Percentiles rank a stretch among this genome's conserved stretches.
Evolutionary conservation across 129 eudicot genomes (phyloP).

Genomic region (Erigeron canadensis): DNA sequence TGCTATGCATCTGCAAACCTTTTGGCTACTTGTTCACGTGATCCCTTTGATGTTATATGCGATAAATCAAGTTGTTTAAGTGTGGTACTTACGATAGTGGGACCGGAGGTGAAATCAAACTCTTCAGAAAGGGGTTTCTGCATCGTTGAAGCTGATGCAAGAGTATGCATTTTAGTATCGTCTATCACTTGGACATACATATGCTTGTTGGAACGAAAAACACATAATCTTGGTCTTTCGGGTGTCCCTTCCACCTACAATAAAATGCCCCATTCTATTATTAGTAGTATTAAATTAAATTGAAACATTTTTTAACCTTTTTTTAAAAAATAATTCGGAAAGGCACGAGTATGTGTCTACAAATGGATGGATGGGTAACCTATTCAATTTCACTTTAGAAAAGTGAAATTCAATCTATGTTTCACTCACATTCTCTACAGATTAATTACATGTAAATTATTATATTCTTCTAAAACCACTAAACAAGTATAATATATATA

Average conservation of each 20-base stretch:
- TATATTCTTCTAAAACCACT: too few relatives aligned
- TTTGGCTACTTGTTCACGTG: neutral
- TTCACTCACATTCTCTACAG: too few relatives aligned
- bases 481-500: too few relatives aligned
- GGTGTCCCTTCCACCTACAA: slow-evolving; percentile 89
- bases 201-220: slow-evolving; percentile 95
- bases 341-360: too few relatives aligned
- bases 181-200: slow-evolving; percentile 90
- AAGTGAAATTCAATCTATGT: too few relatives aligned
- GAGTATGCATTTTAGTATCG: slow-evolving; percentile 93
- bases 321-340: too few relatives aligned
- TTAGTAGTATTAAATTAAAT: neutral
- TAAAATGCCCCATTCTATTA: neutral
- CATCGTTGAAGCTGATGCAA: slow-evolving; percentile 94
- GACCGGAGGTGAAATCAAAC: slow-evolving; percentile 72
- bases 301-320: too few relatives aligned
- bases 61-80: neutral
- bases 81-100: slow-evolving; percentile 77
- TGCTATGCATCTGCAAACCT: slow-evolving; percentile 5
- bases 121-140: slow-evolving; percentile 84
- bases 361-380: too few relatives aligned
- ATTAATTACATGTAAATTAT: too few relatives aligned
- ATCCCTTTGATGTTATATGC: neutral
- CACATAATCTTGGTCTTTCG: slow-evolving; percentile 88
- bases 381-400: too few relatives aligned